Evolutionary conservation across 2,329 filamentous ascomycete species (phyloP).

Genomic region (Pseudogymnoascus sp.): DNA sequence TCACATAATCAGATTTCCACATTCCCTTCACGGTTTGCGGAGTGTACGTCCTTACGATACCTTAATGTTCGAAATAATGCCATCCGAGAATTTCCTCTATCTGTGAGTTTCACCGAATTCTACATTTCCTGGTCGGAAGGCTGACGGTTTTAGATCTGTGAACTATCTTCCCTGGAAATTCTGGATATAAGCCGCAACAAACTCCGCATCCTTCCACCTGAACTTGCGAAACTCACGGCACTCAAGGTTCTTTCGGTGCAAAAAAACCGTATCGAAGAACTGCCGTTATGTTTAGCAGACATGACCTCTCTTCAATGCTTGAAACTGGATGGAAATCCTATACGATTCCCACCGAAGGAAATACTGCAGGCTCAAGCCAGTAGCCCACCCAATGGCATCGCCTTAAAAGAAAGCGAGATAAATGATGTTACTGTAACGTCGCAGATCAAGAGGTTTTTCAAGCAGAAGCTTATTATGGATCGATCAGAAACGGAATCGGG

Average conservation of each 20-base stretch:
- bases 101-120: constrained; percentile 39
- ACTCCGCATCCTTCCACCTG: constrained; percentile 67
- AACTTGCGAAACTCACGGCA: constrained; percentile 73
- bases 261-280: constrained; percentile 76
- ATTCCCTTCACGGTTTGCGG: constrained; percentile 64
- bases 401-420: constrained; percentile 56
- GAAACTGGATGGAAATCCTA: constrained; percentile 82
- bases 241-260: constrained; percentile 84
- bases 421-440: constrained; percentile 53
- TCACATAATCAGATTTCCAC: constrained; percentile 70
- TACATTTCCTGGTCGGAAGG: background rate
- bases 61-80: constrained; percentile 73
- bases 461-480: constrained; percentile 40
- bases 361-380: constrained; percentile 53
- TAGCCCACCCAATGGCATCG: constrained; percentile 49
- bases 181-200: constrained; percentile 88
- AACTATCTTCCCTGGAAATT: constrained; percentile 81
- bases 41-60: constrained; percentile 72
- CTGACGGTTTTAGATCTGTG: constrained; percentile 58
- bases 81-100: constrained; percentile 59
- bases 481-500: constrained; percentile 49
- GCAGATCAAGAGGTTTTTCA: constrained; percentile 55
- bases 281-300: constrained; percentile 78
- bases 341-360: constrained; percentile 70
- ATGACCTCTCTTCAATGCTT: constrained; percentile 85